A percentile compares a stretch with the other conserved stretches of the same genome.
phyloP scores from a whole-genome alignment of 192 early-diverging fungal species.

The Coemansia sp. region DNA sequence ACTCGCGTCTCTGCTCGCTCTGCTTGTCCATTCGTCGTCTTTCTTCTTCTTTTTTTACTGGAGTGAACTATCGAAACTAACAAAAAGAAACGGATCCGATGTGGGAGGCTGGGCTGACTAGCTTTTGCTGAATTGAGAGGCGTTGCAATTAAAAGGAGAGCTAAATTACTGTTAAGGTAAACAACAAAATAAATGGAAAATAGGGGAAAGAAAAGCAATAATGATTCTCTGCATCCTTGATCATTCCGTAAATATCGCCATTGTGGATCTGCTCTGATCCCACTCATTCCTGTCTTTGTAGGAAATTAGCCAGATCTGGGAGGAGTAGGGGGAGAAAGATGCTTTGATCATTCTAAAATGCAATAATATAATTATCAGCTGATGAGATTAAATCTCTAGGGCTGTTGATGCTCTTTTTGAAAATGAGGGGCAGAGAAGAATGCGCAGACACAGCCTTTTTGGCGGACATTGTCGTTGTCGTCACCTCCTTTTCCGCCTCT shows the following conservation, averaged over 20 bases:
- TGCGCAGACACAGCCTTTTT: no score
- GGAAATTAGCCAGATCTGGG: no score
- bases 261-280: no score
- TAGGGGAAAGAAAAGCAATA: not conserved
- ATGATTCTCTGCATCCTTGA: not conserved
- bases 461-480: not conserved
- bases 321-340: no score
- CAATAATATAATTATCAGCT: not conserved
- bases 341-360: no score
- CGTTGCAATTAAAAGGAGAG: not conserved
- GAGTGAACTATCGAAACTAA: not conserved
- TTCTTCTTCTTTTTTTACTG: not conserved
- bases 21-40: constrained; percentile 28
- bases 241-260: no score
- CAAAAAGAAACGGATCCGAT: not conserved
- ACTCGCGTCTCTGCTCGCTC: constrained; percentile 43
- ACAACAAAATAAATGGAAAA: not conserved
- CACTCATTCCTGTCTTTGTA: no score
- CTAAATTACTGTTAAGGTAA: not conserved
- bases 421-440: not conserved
- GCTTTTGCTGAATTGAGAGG: not conserved
- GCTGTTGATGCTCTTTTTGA: not conserved
- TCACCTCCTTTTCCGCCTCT: not conserved
- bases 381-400: not conserved
- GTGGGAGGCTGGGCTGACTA: no score